Percentiles rank a stretch among this genome's conserved stretches.
Conservation (phyloP, 495 filamentous ascomycete species). For the Trichoderma gamsii region DNA sequence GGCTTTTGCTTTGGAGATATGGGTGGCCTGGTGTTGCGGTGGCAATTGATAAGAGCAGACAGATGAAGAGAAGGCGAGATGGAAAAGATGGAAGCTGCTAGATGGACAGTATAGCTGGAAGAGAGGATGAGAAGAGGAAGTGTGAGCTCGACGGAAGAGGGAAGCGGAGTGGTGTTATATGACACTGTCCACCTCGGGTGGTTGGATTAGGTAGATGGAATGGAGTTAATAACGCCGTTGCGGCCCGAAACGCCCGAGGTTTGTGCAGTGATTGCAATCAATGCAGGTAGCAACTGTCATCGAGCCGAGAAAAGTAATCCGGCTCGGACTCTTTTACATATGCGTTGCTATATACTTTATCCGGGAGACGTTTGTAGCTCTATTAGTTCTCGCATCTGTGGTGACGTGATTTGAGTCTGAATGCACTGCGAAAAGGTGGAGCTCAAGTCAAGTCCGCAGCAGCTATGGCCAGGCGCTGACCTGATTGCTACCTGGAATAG, state of each 20-base stretch:
- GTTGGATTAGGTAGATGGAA: background rate
- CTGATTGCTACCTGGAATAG: no score
- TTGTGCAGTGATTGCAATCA: background rate
- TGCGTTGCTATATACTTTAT: background rate
- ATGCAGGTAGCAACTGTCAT: background rate
- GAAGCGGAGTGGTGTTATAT: background rate
- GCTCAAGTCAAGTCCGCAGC: no score
- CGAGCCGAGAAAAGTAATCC: no score
- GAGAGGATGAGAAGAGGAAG: background rate
- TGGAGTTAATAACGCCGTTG: background rate
- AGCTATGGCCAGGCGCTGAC: no score
- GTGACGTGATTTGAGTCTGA: background rate
- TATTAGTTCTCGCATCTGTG: background rate
- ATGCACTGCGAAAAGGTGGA: background rate
- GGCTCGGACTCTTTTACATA: no score
- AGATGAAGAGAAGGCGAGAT: background rate
- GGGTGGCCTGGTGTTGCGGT: background rate
- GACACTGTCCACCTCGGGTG: background rate
- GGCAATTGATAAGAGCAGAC: background rate
- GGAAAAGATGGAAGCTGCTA: no score
- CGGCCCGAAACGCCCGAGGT: background rate
- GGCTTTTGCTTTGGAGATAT: background rate
- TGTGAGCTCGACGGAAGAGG: no score
- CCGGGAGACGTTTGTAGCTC: no score
- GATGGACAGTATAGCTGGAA: background rate